A percentile compares a stretch with the other conserved stretches of the same genome.
These are phyloP conservation scores for Conticribra guillardii DNA, from an alignment of 108 stramenopile species.

Conservation along the genomic window DNA sequence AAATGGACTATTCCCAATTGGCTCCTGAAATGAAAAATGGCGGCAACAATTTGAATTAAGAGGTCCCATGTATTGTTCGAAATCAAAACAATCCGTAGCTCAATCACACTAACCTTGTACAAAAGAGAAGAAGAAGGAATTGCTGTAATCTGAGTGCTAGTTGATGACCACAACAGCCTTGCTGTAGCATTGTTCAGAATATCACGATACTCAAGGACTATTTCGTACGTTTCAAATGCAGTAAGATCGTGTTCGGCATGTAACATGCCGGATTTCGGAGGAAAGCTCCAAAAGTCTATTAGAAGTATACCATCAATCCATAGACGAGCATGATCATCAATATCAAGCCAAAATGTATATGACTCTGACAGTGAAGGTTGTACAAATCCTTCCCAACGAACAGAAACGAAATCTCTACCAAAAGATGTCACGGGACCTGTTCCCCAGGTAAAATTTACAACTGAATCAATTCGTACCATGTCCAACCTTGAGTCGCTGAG, in stretches of 20 bases:
- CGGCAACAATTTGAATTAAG: too few species aligned
- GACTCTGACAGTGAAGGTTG: slow-evolving; percentile 18
- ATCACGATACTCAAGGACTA: slow-evolving; percentile 52
- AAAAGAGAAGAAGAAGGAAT: slow-evolving; percentile 31
- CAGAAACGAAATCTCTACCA: slow-evolving; percentile 39
- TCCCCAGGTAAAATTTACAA: slow-evolving; percentile 49
- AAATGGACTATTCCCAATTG: slow-evolving; percentile 23
- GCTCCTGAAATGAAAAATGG: slow-evolving; percentile 27
- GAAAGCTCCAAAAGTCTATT: slow-evolving; percentile 46
- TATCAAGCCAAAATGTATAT: slow-evolving; percentile 46
- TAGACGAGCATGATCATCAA: slow-evolving; percentile 49
- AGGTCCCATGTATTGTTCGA: too few species aligned
- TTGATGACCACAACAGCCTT: slow-evolving; percentile 49
- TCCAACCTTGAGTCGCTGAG: slow-evolving; percentile 27
- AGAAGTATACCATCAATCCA: slow-evolving; percentile 51
- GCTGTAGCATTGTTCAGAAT: slow-evolving; percentile 37
- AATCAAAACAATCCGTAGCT: neutral
- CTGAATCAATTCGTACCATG: slow-evolving; percentile 39
- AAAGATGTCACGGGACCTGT: slow-evolving; percentile 38
- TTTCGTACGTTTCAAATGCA: slow-evolving; percentile 27
- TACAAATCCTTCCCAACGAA: too few species aligned
- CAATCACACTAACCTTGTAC: slow-evolving; percentile 31
- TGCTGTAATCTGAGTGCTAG: slow-evolving; percentile 27
- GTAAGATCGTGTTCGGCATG: slow-evolving; percentile 27
- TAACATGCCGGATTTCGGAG: slow-evolving; percentile 28